A percentile compares a stretch with the other conserved stretches of the same genome.
Evolutionary conservation across 2,329 filamentous ascomycete genomes (phyloP).

Genomic region (Camillea tinctor): DNA sequence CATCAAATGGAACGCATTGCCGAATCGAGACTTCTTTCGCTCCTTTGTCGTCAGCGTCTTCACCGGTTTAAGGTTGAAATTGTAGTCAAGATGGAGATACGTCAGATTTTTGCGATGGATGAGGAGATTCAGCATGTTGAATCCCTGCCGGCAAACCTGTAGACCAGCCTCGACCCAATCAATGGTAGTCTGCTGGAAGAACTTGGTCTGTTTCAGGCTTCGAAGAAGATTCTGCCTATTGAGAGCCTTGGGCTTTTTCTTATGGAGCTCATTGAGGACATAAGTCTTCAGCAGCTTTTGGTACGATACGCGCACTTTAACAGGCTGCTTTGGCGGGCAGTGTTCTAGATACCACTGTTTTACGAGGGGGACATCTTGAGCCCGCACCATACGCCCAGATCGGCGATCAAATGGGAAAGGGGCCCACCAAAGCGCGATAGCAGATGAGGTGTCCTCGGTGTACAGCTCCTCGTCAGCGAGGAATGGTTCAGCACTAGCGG

Average conservation of each 20-base stretch:
- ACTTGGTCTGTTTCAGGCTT: constrained; percentile 93
- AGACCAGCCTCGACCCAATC: constrained; percentile 99
- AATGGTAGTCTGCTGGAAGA: constrained; percentile 98
- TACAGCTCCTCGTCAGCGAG: constrained; percentile 85
- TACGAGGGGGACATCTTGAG: constrained; percentile 92
- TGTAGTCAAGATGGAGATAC: constrained; percentile 97
- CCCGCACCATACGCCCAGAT: constrained; percentile 93
- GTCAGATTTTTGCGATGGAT: constrained; percentile 99
- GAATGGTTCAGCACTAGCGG: constrained; percentile 80
- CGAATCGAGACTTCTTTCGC: constrained; percentile 98
- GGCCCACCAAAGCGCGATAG: constrained; percentile 96
- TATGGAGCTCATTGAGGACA: constrained; percentile 94
- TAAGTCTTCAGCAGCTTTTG: constrained; percentile 96
- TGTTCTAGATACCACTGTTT: constrained; percentile 99
- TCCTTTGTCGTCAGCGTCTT: constrained; percentile 99
- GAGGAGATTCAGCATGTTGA: constrained; percentile 97
- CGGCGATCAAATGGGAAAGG: constrained; percentile 93
- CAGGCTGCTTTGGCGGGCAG: constrained; percentile 80
- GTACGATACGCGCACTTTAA: constrained; percentile 97
- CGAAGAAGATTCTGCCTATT: constrained; percentile 90
- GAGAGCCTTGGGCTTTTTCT: constrained; percentile 90
- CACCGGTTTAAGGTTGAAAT: constrained; percentile 98
- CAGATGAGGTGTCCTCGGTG: constrained; percentile 83
- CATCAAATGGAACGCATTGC: constrained; percentile 99
- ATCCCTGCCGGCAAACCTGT: constrained; percentile 96